phyloP scores from a whole-genome alignment of 768 basidiomycete species.

The Boletus tomentosulus region DNA sequence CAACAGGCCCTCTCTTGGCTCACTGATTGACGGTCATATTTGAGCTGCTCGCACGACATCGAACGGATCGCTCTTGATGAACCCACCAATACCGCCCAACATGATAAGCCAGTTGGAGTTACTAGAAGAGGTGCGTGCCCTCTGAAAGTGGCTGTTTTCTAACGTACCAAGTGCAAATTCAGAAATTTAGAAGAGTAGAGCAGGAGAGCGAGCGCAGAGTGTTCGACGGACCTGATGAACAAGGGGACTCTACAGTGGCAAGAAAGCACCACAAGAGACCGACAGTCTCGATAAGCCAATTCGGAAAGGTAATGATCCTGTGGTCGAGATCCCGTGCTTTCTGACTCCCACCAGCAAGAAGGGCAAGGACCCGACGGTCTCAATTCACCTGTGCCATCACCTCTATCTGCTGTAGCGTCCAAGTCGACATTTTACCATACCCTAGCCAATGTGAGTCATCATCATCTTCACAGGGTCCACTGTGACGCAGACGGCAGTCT shows the following conservation, averaged over 20 bases:
- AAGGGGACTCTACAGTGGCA: constrained; percentile 8
- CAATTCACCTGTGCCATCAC: constrained; percentile 25
- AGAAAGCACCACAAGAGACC: constrained; percentile 40
- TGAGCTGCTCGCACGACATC: not conserved
- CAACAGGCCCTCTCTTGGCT: not conserved
- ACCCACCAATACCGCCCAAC: not conserved
- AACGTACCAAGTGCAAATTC: not conserved
- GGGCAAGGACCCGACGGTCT: constrained; percentile 22
- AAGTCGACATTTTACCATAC: constrained; percentile 46
- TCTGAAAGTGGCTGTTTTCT: not conserved
- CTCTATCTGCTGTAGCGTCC: constrained; percentile 38
- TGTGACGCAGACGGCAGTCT: constrained; percentile 10
- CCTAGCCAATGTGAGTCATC: constrained; percentile 37
- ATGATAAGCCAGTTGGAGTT: constrained; percentile 25
- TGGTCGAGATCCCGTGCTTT: not conserved
- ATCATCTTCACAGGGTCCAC: constrained; percentile 1
- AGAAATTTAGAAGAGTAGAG: constrained; percentile 60
- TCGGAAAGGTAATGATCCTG: constrained; percentile 48
- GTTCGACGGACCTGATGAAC: constrained; percentile 28
- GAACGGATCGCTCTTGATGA: not conserved
- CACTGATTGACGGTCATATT: constrained; percentile 3
- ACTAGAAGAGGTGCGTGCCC: constrained; percentile 27
- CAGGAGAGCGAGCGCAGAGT: constrained; percentile 52
- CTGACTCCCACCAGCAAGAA: constrained; percentile 15
- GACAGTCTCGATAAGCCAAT: constrained; percentile 56